phyloP scores from a whole-genome alignment of 345 rosid species.

The Melaleuca alternifolia region DNA sequence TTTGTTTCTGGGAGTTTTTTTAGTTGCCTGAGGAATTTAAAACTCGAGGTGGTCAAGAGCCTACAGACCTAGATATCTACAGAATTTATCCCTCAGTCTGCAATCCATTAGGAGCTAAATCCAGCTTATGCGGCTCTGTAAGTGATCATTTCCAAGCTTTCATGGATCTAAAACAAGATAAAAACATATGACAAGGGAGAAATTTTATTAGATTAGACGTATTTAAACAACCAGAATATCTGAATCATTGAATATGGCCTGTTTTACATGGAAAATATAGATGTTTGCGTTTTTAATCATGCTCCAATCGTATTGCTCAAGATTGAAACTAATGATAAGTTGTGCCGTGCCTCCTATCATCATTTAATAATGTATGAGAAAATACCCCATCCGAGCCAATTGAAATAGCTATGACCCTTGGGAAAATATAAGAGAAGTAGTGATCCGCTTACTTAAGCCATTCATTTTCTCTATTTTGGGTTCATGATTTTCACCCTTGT shows the following conservation, averaged over 20 bases:
- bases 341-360: neutral
- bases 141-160: neutral
- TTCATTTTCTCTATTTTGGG: neutral
- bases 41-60: neutral
- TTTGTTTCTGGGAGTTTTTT: conserved; percentile 1
- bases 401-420: neutral
- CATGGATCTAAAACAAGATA: neutral
- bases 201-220: neutral
- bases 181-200: neutral
- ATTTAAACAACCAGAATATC: neutral
- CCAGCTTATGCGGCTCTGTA: conserved; percentile 6
- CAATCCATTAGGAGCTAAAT: neutral
- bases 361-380: neutral
- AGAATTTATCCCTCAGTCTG: conserved; percentile 39
- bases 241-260: neutral
- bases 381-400: neutral
- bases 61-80: conserved; percentile 12
- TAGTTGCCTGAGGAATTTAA: neutral
- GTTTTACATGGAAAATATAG: neutral
- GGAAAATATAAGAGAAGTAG: neutral
- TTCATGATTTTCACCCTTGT: conserved; percentile 30
- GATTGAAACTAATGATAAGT: neutral
- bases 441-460: neutral
- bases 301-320: neutral
- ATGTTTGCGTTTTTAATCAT: neutral